Evolutionary conservation across 1,139 yeast species (phyloP).

Genomic region (Taiozyma sp.): DNA sequence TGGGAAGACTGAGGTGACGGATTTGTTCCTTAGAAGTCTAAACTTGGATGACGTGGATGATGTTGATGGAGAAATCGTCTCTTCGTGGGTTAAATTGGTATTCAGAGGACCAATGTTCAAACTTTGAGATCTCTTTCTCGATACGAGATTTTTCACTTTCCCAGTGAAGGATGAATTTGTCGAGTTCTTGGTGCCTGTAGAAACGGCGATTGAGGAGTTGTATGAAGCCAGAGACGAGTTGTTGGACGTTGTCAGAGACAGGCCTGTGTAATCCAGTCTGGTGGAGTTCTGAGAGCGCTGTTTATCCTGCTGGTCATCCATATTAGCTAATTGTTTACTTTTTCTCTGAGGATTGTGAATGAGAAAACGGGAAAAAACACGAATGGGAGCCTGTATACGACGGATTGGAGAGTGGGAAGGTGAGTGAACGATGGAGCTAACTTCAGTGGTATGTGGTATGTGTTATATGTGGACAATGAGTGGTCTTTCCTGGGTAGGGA

Average conservation of each 20-base stretch:
- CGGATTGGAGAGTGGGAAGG: no score
- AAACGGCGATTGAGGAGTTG: conserved; percentile 18
- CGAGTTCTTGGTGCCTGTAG: conserved; percentile 13
- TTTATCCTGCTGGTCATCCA: not conserved
- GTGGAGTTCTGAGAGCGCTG: not conserved
- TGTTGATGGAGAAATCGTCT: conserved; percentile 1
- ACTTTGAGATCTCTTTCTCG: conserved; percentile 21
- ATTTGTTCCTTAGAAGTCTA: conserved; percentile 15
- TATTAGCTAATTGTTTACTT: not conserved
- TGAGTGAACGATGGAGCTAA: no score
- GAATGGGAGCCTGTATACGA: not conserved
- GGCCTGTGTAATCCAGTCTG: conserved; percentile 8
- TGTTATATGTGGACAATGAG: not conserved
- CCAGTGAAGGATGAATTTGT: conserved; percentile 4
- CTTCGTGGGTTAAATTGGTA: not conserved
- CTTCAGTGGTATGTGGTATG: not conserved
- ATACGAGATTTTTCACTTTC: conserved; percentile 8
- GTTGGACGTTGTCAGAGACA: conserved; percentile 15
- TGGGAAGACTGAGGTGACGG: conserved; percentile 13
- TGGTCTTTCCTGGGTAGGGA: not conserved
- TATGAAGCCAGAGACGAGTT: conserved; percentile 18
- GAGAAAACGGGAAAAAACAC: not conserved
- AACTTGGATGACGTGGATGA: conserved; percentile 4
- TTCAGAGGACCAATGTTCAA: conserved; percentile 2
- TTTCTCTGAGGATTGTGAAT: not conserved